A percentile compares a stretch with the other conserved stretches of the same genome.
These are phyloP conservation scores for Bremia lactucae DNA, from an alignment of 352 stramenopile genomes.

Conservation along the genomic window DNA sequence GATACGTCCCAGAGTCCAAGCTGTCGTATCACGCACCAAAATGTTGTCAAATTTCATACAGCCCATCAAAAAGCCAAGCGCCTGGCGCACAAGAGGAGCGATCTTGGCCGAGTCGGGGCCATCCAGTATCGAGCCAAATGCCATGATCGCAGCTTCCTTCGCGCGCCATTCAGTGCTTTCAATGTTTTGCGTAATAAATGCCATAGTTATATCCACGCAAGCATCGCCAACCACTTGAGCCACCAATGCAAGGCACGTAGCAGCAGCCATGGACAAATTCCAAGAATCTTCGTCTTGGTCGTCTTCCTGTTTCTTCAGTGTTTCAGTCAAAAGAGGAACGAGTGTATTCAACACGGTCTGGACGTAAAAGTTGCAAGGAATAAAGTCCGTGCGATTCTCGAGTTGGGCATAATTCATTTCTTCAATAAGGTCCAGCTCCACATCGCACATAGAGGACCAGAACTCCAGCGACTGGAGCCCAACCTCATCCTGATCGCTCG, in stretches of 20 bases:
- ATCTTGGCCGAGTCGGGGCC: conserved; percentile 88
- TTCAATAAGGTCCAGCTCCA: conserved; percentile 90
- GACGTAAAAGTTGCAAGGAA: conserved; percentile 85
- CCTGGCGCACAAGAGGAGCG: conserved; percentile 85
- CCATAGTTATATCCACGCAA: conserved; percentile 87
- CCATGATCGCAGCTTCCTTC: conserved; percentile 95
- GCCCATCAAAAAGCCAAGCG: conserved; percentile 88
- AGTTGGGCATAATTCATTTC: conserved; percentile 83
- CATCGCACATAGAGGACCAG: conserved; percentile 95
- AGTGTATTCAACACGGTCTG: conserved; percentile 79
- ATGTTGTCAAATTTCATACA: conserved; percentile 87
- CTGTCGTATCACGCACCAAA: conserved; percentile 93
- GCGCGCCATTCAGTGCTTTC: conserved; percentile 89
- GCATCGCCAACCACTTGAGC: conserved; percentile 87
- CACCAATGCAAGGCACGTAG: conserved; percentile 90
- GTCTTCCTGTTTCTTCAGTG: conserved; percentile 92
- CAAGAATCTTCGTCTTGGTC: conserved; percentile 91
- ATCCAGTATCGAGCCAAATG: conserved; percentile 93
- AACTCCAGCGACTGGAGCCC: conserved; percentile 95
- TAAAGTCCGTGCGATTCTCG: conserved; percentile 33
- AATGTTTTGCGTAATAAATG: conserved; percentile 93
- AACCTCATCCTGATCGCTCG: conserved; percentile 86
- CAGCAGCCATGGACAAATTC: conserved; percentile 91
- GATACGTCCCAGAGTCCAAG: conserved; percentile 93
- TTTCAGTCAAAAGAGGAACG: conserved; percentile 88